These are phyloP conservation scores for Aurantiochytrium sp. DNA, from an alignment of 108 stramenopile species.

Conservation along the genomic window DNA sequence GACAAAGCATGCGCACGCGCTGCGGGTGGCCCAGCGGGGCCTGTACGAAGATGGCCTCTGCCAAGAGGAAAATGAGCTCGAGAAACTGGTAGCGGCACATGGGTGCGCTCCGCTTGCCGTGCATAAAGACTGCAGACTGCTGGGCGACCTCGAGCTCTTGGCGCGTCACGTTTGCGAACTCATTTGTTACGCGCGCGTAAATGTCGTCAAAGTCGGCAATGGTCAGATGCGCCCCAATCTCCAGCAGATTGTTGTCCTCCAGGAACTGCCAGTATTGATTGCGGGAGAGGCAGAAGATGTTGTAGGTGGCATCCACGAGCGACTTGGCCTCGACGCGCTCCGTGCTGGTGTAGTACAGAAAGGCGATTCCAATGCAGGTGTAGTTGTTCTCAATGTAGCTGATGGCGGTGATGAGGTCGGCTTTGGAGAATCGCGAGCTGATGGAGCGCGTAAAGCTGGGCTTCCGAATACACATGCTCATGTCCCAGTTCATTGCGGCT, in stretches of 20 bases:
- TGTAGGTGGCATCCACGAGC: background rate
- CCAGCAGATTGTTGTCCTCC: background rate
- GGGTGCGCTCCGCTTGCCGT: background rate
- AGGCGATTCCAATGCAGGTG: background rate
- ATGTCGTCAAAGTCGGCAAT: background rate
- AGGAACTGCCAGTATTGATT: slow-evolving; percentile 23
- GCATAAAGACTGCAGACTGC: background rate
- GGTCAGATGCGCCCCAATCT: background rate
- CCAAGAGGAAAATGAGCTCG: background rate
- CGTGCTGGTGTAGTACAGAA: slow-evolving; percentile 9
- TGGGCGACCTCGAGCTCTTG: background rate
- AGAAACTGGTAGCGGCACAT: slow-evolving; percentile 13
- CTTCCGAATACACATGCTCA: background rate
- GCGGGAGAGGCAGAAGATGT: background rate
- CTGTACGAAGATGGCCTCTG: background rate
- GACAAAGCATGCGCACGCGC: background rate
- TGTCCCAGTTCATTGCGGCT: background rate
- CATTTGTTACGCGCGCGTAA: background rate
- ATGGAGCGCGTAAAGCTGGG: background rate
- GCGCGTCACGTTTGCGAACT: no score
- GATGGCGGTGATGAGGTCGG: background rate
- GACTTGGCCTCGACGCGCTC: background rate
- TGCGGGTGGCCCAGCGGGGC: background rate
- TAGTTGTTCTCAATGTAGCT: background rate
- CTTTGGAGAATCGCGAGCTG: background rate